Conservation (phyloP, 1,284 basidiomycete genomes). For the Malassezia nana region DNA sequence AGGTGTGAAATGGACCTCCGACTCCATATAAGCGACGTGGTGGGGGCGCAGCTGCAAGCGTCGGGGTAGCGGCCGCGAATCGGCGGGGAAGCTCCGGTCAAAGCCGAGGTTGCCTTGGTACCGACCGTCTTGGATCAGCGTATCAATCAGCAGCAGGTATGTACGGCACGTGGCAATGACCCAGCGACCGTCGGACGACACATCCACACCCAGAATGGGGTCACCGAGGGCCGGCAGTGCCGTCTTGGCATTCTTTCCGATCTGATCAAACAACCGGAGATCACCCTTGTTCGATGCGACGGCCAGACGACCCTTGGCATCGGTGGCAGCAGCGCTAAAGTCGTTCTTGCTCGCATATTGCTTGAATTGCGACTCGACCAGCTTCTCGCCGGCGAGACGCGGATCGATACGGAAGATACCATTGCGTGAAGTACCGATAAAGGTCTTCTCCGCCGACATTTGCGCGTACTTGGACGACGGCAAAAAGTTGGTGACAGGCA, state of each 20-base stretch:
- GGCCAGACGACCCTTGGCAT: constrained; percentile 73
- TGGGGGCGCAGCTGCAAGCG: constrained; percentile 79
- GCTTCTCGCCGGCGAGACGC: constrained; percentile 73
- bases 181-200: constrained; percentile 85
- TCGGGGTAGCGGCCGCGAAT: constrained; percentile 80
- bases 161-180: constrained; percentile 92
- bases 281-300: constrained; percentile 95
- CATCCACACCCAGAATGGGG: constrained; percentile 88
- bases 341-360: constrained; percentile 91
- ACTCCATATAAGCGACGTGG: constrained; percentile 89
- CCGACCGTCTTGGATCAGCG: constrained; percentile 80
- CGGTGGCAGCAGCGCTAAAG: constrained; percentile 87
- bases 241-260: constrained; percentile 98
- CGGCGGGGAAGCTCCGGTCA: constrained; percentile 88
- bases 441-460: constrained; percentile 80
- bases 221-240: constrained; percentile 91
- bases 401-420: constrained; percentile 96
- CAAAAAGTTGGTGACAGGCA: constrained; percentile 76
- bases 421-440: constrained; percentile 86
- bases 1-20: constrained; percentile 77
- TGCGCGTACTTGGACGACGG: constrained; percentile 91
- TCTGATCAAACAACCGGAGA: constrained; percentile 83
- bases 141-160: constrained; percentile 88
- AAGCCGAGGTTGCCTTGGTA: constrained; percentile 81
- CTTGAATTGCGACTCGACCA: constrained; percentile 91